Evolutionary conservation across 1,139 yeast genomes (phyloP), one percentile per base, ranked within the genome.

Genomic region (Candida anutae): DNA sequence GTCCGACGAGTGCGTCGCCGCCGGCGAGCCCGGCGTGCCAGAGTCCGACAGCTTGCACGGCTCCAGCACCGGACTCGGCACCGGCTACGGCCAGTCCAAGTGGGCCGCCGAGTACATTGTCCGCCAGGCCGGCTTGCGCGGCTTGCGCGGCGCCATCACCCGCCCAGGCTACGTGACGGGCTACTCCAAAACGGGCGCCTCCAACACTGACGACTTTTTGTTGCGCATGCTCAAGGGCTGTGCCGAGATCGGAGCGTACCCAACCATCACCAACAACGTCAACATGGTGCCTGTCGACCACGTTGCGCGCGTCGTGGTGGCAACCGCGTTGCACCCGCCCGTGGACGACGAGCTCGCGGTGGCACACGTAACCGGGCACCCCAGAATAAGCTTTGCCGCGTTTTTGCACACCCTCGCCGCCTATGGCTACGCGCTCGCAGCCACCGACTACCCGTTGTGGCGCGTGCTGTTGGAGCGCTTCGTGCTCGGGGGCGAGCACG

Each of bases 271-370:
- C 43, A 90, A 90, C 61, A 73, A 78, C 27, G 95, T 88, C 26
- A 93, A 93, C 53, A 87, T 88, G 85, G 96, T 87, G 14, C 98
- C 98, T 3, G 98, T 90, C 21, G 97, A 90, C 45, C 98, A 90
- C 46, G 98, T 90, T 40, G 97, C 98, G 1, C 73, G 94, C 31
- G 84, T 87, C 15, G 85, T 80, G 19, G 83, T 79, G 28, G 87
- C 97, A 1, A 62, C 93, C 18, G 80, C 95, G 0, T 66, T 90
- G 40, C 74, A 75, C 41, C 94, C 95, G 19, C 85, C 93, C 21
- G 51, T 48, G 18, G 34, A 45, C 5, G 50, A 51, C 12, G 68
- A 59, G 26, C 57, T 84, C 25, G 59, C 75, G 1, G 98, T 90
- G 28, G 90, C 88, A 2, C 98, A 90, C 29, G 96, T 90, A n/a